These are phyloP conservation scores for Ogataea degrootiae DNA, from an alignment of 805 yeast genomes.

Conservation along the genomic window DNA sequence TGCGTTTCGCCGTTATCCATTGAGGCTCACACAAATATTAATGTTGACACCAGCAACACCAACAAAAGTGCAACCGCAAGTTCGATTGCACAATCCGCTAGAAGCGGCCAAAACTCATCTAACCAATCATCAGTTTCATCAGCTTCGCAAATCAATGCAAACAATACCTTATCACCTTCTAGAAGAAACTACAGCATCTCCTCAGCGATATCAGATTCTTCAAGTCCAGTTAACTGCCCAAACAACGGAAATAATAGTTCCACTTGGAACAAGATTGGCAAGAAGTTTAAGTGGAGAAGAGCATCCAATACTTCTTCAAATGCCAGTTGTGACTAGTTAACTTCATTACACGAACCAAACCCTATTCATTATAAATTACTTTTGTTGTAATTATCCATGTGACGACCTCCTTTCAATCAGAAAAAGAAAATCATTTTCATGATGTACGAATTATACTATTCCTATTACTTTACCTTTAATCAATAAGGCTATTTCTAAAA, in stretches of 20 bases:
- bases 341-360: too few species aligned
- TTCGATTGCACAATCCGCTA: background rate
- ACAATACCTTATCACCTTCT: background rate
- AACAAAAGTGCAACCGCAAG: background rate
- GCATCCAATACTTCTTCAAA: slow-evolving; percentile 21
- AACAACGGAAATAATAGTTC: background rate
- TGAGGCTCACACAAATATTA: background rate
- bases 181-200: slow-evolving; percentile 7
- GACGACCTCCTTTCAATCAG: too few species aligned
- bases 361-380: background rate
- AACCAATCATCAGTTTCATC: background rate
- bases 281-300: slow-evolving; percentile 29
- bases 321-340: slow-evolving; percentile 3
- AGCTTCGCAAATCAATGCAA: background rate
- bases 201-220: slow-evolving; percentile 1
- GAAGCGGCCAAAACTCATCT: background rate
- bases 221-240: slow-evolving; percentile 1
- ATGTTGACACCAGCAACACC: too few species aligned
- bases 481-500: too few species aligned
- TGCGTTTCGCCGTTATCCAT: slow-evolving; percentile 11
- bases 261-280: slow-evolving; percentile 23
- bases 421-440: too few species aligned
- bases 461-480: too few species aligned
- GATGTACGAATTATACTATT: too few species aligned
- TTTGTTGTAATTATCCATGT: too few species aligned